These are phyloP conservation scores for Pseudonectria foliicola DNA, from an alignment of 2,329 filamentous ascomycete species.

Conservation along the genomic window DNA sequence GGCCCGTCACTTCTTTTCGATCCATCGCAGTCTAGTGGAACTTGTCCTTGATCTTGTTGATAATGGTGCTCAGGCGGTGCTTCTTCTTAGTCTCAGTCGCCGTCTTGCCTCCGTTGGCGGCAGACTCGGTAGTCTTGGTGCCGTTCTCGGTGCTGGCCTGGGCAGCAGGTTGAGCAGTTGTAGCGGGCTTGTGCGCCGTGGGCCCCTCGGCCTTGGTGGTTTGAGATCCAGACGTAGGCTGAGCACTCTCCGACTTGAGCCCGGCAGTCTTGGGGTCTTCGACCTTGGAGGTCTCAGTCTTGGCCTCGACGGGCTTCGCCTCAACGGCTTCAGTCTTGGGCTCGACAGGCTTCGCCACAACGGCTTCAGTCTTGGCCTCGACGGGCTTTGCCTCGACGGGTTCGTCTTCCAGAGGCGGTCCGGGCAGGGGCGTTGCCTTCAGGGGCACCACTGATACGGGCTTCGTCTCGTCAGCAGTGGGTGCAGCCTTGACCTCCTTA, in stretches of 20 bases:
- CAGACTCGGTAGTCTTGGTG: slow-evolving; percentile 15
- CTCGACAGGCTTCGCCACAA: slow-evolving; percentile 1
- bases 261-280: neutral
- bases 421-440: slow-evolving; percentile 8
- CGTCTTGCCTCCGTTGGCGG: slow-evolving; percentile 17
- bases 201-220: slow-evolving; percentile 10
- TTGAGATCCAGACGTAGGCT: neutral
- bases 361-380: slow-evolving; percentile 2
- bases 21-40: slow-evolving; percentile 17
- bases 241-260: slow-evolving; percentile 8
- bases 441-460: slow-evolving; percentile 3
- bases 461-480: slow-evolving; percentile 13
- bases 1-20: slow-evolving; percentile 8
- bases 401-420: slow-evolving; percentile 8
- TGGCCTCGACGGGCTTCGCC: neutral
- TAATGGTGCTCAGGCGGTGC: slow-evolving; percentile 57
- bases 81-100: slow-evolving; percentile 53
- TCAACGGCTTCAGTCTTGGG: slow-evolving; percentile 11
- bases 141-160: slow-evolving; percentile 9
- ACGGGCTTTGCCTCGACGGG: slow-evolving; percentile 3
- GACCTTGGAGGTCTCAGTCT: neutral
- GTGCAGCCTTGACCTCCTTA: slow-evolving; percentile 13
- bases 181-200: slow-evolving; percentile 15
- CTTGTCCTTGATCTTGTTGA: slow-evolving; percentile 50
- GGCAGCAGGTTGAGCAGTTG: slow-evolving; percentile 1